phyloP scores from a whole-genome alignment of 2,329 filamentous ascomycete genomes.

The Lasiodiplodia gonubiensis region DNA sequence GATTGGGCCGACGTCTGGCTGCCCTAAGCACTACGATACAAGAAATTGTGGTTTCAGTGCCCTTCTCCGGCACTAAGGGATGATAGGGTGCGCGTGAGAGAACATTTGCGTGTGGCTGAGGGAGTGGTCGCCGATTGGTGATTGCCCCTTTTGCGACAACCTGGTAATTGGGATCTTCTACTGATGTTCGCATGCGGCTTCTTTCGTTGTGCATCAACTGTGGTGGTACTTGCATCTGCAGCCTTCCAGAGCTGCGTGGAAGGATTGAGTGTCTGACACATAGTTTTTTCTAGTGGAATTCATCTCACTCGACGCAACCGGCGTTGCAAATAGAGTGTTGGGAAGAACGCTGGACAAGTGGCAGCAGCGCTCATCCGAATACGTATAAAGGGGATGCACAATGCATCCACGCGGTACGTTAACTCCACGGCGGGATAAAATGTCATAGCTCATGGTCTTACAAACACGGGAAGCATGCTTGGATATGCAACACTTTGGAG shows the following conservation, averaged over 20 bases:
- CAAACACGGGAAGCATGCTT: slow-evolving; percentile 4
- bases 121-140: not conserved
- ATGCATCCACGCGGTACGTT: not conserved
- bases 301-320: not conserved
- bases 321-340: not conserved
- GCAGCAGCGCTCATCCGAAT: not conserved
- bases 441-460: not conserved
- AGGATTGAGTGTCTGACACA: not conserved
- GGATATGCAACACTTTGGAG: slow-evolving; percentile 19
- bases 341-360: not conserved
- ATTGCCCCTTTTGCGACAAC: not conserved
- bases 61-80: not conserved
- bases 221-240: not conserved
- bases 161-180: not conserved
- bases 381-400: not conserved
- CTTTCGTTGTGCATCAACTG: not conserved
- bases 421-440: not conserved
- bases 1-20: not conserved
- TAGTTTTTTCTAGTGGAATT: not conserved
- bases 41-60: not conserved
- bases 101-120: not conserved
- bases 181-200: not conserved
- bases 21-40: slow-evolving; percentile 3
- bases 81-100: not conserved
- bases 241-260: not conserved